phyloP scores from a whole-genome alignment of 192 early-diverging fungal species.

The Gamsiella multidivaricata region DNA sequence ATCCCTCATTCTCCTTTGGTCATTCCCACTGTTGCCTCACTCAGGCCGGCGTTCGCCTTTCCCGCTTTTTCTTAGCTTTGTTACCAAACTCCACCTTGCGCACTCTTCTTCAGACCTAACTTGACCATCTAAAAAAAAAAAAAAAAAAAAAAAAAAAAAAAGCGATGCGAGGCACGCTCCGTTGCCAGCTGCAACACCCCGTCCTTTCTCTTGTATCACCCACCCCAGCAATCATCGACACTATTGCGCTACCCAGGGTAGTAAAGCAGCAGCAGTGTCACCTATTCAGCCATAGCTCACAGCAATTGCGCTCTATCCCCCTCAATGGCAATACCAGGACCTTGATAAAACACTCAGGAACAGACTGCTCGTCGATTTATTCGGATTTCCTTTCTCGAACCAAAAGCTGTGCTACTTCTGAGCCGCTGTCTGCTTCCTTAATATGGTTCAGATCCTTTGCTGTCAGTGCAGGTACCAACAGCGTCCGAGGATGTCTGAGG shows the following conservation, averaged over 20 bases:
- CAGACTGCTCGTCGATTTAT: background rate
- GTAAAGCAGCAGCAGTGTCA: background rate
- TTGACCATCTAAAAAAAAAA: no score
- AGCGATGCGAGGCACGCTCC: constrained; percentile 35
- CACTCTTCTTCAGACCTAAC: no score
- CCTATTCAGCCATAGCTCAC: background rate
- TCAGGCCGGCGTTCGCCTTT: no score
- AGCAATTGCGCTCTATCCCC: background rate
- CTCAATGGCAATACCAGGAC: background rate
- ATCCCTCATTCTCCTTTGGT: no score
- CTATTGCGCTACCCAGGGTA: background rate
- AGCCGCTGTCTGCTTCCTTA: background rate
- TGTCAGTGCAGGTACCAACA: background rate
- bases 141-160: no score
- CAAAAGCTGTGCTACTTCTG: background rate
- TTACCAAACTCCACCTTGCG: no score
- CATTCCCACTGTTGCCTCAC: no score
- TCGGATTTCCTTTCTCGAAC: background rate
- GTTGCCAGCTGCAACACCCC: constrained; percentile 37
- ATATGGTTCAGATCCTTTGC: background rate
- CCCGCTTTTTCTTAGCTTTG: no score
- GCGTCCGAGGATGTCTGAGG: background rate
- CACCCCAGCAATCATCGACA: background rate
- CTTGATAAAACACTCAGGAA: background rate
- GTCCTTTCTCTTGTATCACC: background rate